Evolutionary conservation across 2,329 filamentous ascomycete genomes (phyloP).

Genomic region (Didymella arachidicola): DNA sequence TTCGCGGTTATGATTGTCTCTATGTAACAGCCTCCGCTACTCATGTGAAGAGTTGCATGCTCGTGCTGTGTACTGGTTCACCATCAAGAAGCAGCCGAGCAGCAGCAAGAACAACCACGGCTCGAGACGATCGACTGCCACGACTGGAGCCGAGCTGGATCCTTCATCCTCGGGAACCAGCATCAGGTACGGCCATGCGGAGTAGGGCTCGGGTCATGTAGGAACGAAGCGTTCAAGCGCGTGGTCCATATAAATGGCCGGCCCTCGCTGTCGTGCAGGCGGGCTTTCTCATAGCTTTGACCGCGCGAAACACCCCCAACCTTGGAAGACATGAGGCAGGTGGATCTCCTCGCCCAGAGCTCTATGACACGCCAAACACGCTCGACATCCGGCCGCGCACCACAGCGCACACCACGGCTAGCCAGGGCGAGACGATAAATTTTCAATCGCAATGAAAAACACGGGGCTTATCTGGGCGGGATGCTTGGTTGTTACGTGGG

Average conservation of each 20-base stretch:
- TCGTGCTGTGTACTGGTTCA: background rate
- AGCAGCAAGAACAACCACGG: background rate
- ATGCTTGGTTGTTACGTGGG: constrained; percentile 33
- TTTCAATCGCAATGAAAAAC: constrained; percentile 37
- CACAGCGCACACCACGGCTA: constrained; percentile 23
- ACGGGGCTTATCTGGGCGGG: constrained; percentile 40
- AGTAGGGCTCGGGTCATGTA: constrained; percentile 36
- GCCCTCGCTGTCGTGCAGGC: constrained; percentile 25
- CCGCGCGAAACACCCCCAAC: constrained; percentile 28
- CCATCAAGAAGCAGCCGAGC: background rate
- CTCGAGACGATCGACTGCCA: background rate
- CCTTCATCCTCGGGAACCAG: constrained; percentile 34
- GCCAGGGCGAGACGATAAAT: constrained; percentile 32
- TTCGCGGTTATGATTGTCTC: background rate
- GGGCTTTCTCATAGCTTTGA: constrained; percentile 28
- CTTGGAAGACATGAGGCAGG: constrained; percentile 23
- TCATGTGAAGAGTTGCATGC: background rate
- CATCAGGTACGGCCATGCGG: constrained; percentile 33
- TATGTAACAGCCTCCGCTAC: constrained; percentile 9
- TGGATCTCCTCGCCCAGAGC: constrained; percentile 25
- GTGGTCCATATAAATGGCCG: constrained; percentile 36
- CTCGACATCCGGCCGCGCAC: constrained; percentile 36
- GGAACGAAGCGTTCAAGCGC: constrained; percentile 27
- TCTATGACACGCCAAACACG: constrained; percentile 25
- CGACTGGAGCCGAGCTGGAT: constrained; percentile 8